phyloP scores from a whole-genome alignment of 2,329 filamentous ascomycete species.

The Stagonosporopsis tanaceti region DNA sequence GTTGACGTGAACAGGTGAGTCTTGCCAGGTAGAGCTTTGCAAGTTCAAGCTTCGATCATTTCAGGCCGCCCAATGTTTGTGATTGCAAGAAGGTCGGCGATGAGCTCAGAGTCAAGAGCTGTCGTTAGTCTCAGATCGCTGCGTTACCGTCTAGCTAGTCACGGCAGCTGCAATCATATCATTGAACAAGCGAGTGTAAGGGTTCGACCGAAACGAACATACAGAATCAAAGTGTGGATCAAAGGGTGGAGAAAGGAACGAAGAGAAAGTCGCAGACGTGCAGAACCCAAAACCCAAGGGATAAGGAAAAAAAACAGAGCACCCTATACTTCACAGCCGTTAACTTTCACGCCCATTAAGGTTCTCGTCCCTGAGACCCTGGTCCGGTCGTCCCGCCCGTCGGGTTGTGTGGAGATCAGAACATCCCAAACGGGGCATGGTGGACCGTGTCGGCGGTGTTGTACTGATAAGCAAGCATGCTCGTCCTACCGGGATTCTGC shows the following conservation, averaged over 20 bases:
- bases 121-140: neutral
- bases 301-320: slow-evolving; percentile 21
- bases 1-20: neutral
- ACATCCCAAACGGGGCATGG: slow-evolving; percentile 27
- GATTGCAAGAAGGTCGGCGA: neutral
- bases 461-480: slow-evolving; percentile 46
- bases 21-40: neutral
- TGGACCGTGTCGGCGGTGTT: slow-evolving; percentile 34
- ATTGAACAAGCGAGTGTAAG: neutral
- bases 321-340: slow-evolving; percentile 8
- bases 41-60: neutral
- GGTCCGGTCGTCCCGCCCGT: slow-evolving; percentile 36
- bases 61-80: neutral
- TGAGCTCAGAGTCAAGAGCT: neutral
- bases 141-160: neutral
- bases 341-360: slow-evolving; percentile 26
- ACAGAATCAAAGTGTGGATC: neutral
- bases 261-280: neutral
- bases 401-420: slow-evolving; percentile 35
- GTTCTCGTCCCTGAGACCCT: slow-evolving; percentile 39
- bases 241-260: neutral
- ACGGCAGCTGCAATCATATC: neutral
- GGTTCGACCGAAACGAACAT: neutral
- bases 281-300: slow-evolving; percentile 19
- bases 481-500: slow-evolving; percentile 21